These are phyloP conservation scores for Pseudopyricularia javanii DNA, from an alignment of 2,329 filamentous ascomycete species.

Conservation along the genomic window DNA sequence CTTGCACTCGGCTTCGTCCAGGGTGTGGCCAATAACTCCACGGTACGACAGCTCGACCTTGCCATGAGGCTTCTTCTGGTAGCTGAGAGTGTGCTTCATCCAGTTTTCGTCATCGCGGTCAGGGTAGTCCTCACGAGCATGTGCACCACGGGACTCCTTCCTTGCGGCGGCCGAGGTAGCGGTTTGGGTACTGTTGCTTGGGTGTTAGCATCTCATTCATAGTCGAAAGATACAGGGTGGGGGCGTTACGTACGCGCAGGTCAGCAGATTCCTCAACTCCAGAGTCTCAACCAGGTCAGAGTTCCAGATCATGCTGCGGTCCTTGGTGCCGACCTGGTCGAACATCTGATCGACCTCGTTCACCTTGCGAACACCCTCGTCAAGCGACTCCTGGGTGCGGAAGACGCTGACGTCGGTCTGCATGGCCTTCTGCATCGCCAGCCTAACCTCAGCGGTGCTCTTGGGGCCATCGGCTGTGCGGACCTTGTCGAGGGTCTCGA, in stretches of 20 bases:
- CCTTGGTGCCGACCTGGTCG: conserved; percentile 82
- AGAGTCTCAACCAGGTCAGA: conserved; percentile 92
- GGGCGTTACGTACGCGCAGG: conserved; percentile 67
- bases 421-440: conserved; percentile 96
- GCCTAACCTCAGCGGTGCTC: conserved; percentile 77
- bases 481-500: conserved; percentile 73
- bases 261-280: conserved; percentile 87
- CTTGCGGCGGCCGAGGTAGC: conserved; percentile 81
- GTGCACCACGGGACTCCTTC: conserved; percentile 94
- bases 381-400: conserved; percentile 84
- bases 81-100: conserved; percentile 99
- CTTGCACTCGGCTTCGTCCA: conserved; percentile 95
- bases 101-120: conserved; percentile 91
- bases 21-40: conserved; percentile 65
- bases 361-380: conserved; percentile 86
- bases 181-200: conserved; percentile 62
- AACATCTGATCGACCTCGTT: conserved; percentile 71
- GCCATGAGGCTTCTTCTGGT: conserved; percentile 86
- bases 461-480: conserved; percentile 75
- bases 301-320: conserved; percentile 99
- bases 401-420: conserved; percentile 95
- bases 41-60: conserved; percentile 81
- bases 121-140: conserved; percentile 92
- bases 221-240: background rate
- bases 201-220: conserved; percentile 7